A percentile compares a stretch with the other conserved stretches of the same genome.
Conservation (phyloP, 169 alveolate genomes). For the Eimeria zaria region DNA sequence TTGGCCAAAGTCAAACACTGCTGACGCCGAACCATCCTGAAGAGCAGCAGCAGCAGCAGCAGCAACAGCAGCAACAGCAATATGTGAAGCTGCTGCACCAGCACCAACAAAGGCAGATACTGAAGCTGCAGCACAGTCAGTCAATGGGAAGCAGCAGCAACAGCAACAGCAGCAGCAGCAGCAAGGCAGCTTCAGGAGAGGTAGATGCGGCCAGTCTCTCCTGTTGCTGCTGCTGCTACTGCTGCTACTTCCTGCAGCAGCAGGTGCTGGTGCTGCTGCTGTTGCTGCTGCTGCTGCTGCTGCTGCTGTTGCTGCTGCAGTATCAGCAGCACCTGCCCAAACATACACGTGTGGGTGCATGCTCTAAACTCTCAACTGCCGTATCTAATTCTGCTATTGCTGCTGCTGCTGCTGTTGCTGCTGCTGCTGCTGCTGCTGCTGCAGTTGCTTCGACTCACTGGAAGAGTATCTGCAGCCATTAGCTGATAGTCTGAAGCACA, state of each 20-base stretch:
- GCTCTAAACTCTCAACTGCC: too few species aligned
- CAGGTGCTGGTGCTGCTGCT: neutral
- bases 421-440: neutral
- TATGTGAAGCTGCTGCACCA: neutral
- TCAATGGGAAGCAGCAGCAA: neutral
- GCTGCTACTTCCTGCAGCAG: neutral
- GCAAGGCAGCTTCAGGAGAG: neutral
- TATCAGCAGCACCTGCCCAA: neutral
- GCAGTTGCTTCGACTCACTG: neutral
- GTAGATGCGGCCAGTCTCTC: neutral
- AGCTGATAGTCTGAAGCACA: slow-evolving; percentile 78
- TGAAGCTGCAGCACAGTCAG: too few species aligned
- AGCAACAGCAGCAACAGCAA: neutral
- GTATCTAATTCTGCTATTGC: neutral
- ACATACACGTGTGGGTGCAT: too few species aligned
- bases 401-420: neutral
- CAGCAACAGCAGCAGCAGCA: too few species aligned
- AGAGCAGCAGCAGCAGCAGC: slow-evolving; percentile 25
- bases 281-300: neutral
- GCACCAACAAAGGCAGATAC: neutral
- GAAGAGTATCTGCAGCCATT: slow-evolving; percentile 75
- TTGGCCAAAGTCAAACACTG: slow-evolving; percentile 75
- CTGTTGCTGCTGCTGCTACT: neutral
- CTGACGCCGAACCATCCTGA: slow-evolving; percentile 72
- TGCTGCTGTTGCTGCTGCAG: neutral